phyloP scores from a whole-genome alignment of 1,139 yeast species.

The Saccharomyces hybrid region DNA sequence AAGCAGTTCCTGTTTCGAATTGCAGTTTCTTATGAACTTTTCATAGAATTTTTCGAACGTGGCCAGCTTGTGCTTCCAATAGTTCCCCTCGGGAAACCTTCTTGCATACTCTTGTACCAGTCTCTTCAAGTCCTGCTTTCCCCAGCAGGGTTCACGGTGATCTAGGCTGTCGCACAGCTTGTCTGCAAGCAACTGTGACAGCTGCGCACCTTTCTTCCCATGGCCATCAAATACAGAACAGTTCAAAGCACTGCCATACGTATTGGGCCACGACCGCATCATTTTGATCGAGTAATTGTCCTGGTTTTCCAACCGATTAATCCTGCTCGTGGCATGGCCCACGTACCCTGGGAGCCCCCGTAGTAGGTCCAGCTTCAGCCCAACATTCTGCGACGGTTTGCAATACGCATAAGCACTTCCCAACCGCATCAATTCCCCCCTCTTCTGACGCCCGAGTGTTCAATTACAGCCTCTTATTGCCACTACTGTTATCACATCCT shows the following conservation, averaged over 20 bases:
- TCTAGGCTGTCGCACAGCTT: slow-evolving; percentile 52
- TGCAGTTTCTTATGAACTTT: slow-evolving; percentile 35
- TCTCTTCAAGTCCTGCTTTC: slow-evolving; percentile 30
- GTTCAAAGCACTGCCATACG: slow-evolving; percentile 45
- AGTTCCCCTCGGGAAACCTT: slow-evolving; percentile 58
- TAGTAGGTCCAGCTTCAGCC: slow-evolving; percentile 11
- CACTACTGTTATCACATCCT: background rate
- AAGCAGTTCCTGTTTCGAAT: slow-evolving; percentile 35
- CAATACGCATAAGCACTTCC: slow-evolving; percentile 1
- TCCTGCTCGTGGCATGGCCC: slow-evolving; percentile 75
- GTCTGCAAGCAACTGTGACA: slow-evolving; percentile 52
- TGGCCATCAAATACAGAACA: slow-evolving; percentile 88
- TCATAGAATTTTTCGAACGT: slow-evolving; percentile 42
- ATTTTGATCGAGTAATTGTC: slow-evolving; percentile 49
- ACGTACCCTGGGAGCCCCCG: slow-evolving; percentile 33
- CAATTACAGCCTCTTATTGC: background rate
- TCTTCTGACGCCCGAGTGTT: background rate
- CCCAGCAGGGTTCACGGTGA: slow-evolving; percentile 32
- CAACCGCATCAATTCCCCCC: background rate
- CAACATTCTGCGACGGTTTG: slow-evolving; percentile 11
- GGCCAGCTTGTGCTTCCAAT: slow-evolving; percentile 75
- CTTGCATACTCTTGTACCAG: slow-evolving; percentile 44
- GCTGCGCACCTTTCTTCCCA: slow-evolving; percentile 61
- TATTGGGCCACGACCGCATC: slow-evolving; percentile 31
- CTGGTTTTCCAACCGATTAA: slow-evolving; percentile 72